Evolutionary conservation across 2,329 filamentous ascomycete species (phyloP).

Genomic region (Fusarium devonianum): DNA sequence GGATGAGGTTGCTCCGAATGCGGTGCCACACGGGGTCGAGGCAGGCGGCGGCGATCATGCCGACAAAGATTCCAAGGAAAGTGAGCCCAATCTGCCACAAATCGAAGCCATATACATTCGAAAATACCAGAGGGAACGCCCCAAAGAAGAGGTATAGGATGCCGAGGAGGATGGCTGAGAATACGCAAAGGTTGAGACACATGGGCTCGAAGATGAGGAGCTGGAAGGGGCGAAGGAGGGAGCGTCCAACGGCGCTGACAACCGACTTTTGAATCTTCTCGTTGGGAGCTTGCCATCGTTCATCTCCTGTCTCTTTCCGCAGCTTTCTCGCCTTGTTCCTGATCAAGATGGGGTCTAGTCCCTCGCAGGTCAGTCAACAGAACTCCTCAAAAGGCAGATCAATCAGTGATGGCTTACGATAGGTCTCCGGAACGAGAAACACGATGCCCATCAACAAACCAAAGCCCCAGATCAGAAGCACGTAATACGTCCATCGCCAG

Average conservation of each 20-base stretch:
- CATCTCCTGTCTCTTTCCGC: conserved; percentile 79
- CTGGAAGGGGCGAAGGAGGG: conserved; percentile 75
- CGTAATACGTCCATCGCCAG: conserved; percentile 88
- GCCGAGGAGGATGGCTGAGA: conserved; percentile 84
- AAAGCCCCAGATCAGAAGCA: conserved; percentile 83
- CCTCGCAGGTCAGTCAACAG: conserved; percentile 9
- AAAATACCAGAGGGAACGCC: conserved; percentile 83
- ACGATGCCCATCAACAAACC: conserved; percentile 68
- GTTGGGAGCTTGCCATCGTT: conserved; percentile 77
- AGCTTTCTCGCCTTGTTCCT: conserved; percentile 73
- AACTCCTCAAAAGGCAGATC: too few relatives aligned
- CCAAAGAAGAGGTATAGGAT: conserved; percentile 92
- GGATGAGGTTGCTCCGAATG: conserved; percentile 65
- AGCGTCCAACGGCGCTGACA: conserved; percentile 62
- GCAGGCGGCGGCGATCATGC: conserved; percentile 69
- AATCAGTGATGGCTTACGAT: conserved; percentile 58
- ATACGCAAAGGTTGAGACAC: conserved; percentile 81
- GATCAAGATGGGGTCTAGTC: conserved; percentile 69
- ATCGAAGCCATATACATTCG: conserved; percentile 75
- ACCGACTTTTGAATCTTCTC: conserved; percentile 78
- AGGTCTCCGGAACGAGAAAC: conserved; percentile 85
- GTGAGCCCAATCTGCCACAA: conserved; percentile 81
- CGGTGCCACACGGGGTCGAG: conserved; percentile 72
- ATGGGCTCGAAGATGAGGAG: conserved; percentile 84
- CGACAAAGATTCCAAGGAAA: conserved; percentile 75